Conservation (phyloP, 805 yeast species). For the Starmerella cellae region DNA sequence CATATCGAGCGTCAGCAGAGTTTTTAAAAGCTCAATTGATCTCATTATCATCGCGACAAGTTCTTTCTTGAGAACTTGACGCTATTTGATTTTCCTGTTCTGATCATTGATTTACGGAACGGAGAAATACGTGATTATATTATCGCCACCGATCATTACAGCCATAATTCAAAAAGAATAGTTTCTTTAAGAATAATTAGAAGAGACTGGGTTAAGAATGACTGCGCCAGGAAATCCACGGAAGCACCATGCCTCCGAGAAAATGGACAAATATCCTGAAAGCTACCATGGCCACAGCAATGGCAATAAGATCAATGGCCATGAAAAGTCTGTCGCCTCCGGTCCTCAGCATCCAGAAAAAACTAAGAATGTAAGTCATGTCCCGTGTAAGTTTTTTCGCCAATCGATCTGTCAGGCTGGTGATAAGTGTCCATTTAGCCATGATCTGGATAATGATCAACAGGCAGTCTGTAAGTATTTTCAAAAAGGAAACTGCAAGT, state of each 20-base stretch:
- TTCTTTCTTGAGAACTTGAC: too few species aligned
- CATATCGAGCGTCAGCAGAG: too few species aligned
- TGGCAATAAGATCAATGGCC: background rate
- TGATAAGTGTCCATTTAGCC: slow-evolving; percentile 79
- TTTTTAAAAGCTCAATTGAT: too few species aligned
- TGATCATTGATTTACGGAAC: too few species aligned
- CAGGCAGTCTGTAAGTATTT: slow-evolving; percentile 75
- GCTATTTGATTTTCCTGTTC: too few species aligned
- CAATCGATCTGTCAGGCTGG: slow-evolving; percentile 97
- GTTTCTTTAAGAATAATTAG: too few species aligned
- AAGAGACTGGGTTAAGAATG: too few species aligned
- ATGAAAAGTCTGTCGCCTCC: background rate
- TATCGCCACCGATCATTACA: too few species aligned
- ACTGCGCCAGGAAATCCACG: background rate
- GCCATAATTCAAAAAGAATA: too few species aligned
- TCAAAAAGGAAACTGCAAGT: slow-evolving; percentile 92
- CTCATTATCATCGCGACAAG: too few species aligned
- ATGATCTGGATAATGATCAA: slow-evolving; percentile 35
- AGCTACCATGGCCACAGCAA: background rate
- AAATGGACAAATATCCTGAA: background rate
- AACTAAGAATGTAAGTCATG: slow-evolving; percentile 62
- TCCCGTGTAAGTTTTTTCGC: slow-evolving; percentile 85
- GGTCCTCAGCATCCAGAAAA: slow-evolving; percentile 4
- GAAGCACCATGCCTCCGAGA: background rate
- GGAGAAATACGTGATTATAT: too few species aligned